phyloP scores from a whole-genome alignment of 108 stramenopile species.

The Skeletonema marinoi region DNA sequence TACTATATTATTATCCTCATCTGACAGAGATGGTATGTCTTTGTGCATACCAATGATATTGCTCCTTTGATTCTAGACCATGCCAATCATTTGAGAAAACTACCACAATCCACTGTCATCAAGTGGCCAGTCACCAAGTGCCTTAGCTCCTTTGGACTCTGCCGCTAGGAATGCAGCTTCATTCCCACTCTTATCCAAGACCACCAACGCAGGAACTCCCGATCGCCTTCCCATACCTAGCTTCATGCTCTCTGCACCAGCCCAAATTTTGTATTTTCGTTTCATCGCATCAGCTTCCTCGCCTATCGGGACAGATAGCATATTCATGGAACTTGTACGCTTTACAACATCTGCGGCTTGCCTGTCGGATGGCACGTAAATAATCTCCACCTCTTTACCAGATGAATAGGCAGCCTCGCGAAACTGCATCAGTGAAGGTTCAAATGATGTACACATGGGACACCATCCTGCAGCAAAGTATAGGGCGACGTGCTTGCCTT shows the following conservation, averaged over 20 bases:
- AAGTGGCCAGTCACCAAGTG: constrained; percentile 60
- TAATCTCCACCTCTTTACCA: constrained; percentile 49
- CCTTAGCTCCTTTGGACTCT: constrained; percentile 52
- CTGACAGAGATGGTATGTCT: no score
- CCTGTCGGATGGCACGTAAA: constrained; percentile 64
- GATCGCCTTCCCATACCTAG: constrained; percentile 62
- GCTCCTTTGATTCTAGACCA: background rate
- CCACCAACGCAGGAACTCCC: constrained; percentile 73
- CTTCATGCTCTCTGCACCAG: constrained; percentile 50
- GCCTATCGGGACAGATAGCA: constrained; percentile 62
- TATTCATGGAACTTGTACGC: constrained; percentile 41
- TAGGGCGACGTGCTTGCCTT: constrained; percentile 61
- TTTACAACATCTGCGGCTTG: constrained; percentile 30
- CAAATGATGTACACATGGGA: constrained; percentile 68
- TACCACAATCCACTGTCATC: constrained; percentile 66
- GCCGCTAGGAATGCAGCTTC: constrained; percentile 61
- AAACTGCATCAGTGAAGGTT: constrained; percentile 55
- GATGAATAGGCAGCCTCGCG: constrained; percentile 36
- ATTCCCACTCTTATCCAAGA: constrained; percentile 52
- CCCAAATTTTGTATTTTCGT: constrained; percentile 59
- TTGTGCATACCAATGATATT: background rate
- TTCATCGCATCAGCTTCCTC: constrained; percentile 58
- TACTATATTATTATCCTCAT: no score
- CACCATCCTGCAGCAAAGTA: constrained; percentile 78
- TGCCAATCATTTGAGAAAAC: background rate